Base-by-base conservation (phyloP, 2,329 filamentous ascomycete genomes). In the Claviceps quebecensis region DNA sequence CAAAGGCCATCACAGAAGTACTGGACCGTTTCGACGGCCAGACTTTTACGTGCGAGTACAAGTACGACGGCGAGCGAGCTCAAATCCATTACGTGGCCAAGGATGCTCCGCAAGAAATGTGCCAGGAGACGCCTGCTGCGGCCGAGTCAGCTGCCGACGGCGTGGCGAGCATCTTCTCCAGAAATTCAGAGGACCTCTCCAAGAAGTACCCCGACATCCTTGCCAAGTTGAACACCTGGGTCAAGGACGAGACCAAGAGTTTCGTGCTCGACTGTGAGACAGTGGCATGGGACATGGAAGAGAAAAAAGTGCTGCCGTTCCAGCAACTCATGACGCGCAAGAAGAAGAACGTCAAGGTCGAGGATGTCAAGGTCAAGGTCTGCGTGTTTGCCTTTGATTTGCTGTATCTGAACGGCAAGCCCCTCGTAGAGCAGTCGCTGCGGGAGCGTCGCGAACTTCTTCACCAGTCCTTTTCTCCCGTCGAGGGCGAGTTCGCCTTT, bases 251-350 rank as follows among this genome's bases (percentile, higher is more conserved):
- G 34, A 95, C 93, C 11, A 87, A 86, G 68, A 95, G 89, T 63
- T 98, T 98, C 62, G 93, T 98, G 14, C 73, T 98, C n/a, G 93
- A 98, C 65, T 98, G 93, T 64, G 93, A 98, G 71, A 95, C 91
- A 1, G 93, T 97, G 13, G 93, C 87, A 0, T 97, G 93, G 91
- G 93, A 98, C 66, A 77, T 87, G n/a, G 76, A 77, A 1, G 88
- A 93, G 72, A 96, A 95, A 75, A 95, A 95, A 67, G 87, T 98
- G 14, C 68, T 98, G 40, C 93, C 93, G 0, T 98, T 98, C 73
- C 93, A 98, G 67, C 89, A 95, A 64, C 77, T 98, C 45, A 97
- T 97, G 93, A 97, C 93, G 14, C 80, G 93, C 51, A 98, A 98
- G 72, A 84, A 87, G 66, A 98, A 97, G 70, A 91, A 97, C 59